Base-by-base conservation (phyloP, 306 rosid species). In the Malus sieversii region DNA sequence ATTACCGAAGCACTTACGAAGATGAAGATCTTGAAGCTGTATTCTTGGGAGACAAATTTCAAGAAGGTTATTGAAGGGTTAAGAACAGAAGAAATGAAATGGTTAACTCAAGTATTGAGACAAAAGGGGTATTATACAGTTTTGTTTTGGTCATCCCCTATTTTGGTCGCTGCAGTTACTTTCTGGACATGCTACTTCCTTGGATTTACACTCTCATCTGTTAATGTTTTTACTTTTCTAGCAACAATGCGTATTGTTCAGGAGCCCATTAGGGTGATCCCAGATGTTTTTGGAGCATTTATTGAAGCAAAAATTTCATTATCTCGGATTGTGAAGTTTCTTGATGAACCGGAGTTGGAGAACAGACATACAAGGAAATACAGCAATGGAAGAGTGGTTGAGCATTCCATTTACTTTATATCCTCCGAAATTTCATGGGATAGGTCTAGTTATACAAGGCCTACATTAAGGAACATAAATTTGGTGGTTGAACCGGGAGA, bases 21-120 rank as follows among this genome's bases (percentile, higher is more conserved):
- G 65, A 77, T 82, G 79, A 82, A 82, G 76, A 75, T 82, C 30
- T 73, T 82, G 62, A 82, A 82, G 81, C 53, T 82, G 55, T 77
- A 82, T 44, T 75, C 82, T 8, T 82, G 82, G 85, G 85, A 82
- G 72, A 82, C 58, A 48, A 74, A 62, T 62, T 82, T 77, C 59
- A 73, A 77, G 35, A 62, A 60, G 10, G 68, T 68, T 48, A 59
- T 38, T 38, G 72, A 77, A 73, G 46, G 23, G 20, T 40, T 77
- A 32, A 77, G 85, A 48, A 53, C 71, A 48, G 85, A 77, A 16
- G 85, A 82, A 63, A 44, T 62, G 9, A 32, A 72, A 20, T 73
- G 75, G 75, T 46, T 77, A 29, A 29, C 44, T 18, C 57, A 64
- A 42, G 68, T 73, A 1, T 60, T 82, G 61, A 12, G 22, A 53